phyloP scores from a whole-genome alignment of 2,329 filamentous ascomycete genomes.

The Penicillium sp. region DNA sequence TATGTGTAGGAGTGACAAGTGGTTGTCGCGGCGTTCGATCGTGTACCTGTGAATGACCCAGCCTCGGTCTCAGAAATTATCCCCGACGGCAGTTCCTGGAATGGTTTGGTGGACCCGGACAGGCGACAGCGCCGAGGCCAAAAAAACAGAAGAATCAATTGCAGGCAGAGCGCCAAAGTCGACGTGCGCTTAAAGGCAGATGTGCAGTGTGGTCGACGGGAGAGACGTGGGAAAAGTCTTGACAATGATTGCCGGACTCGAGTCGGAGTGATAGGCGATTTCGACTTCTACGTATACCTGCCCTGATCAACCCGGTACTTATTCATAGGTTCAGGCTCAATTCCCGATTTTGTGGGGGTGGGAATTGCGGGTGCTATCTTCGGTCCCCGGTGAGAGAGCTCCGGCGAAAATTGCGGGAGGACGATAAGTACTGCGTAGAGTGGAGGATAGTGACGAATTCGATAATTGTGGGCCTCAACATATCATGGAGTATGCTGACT shows the following conservation, averaged over 20 bases:
- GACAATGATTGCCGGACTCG: too few relatives aligned
- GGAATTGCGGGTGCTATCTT: conserved; percentile 21
- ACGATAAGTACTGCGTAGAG: background rate
- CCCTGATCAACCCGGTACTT: too few relatives aligned
- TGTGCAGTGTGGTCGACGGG: too few relatives aligned
- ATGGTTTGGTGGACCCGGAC: conserved; percentile 1
- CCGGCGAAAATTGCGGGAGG: conserved; percentile 12
- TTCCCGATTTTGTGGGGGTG: conserved; percentile 25
- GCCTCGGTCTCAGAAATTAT: conserved; percentile 5
- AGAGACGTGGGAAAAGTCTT: background rate
- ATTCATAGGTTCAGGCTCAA: conserved; percentile 9
- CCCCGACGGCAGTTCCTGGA: conserved; percentile 8
- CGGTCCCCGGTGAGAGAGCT: conserved; percentile 30
- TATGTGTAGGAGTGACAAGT: background rate
- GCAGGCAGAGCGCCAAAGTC: too few relatives aligned
- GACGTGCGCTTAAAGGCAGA: too few relatives aligned
- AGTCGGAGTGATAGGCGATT: too few relatives aligned
- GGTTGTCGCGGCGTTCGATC: background rate
- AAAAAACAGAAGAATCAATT: too few relatives aligned
- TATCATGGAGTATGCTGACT: background rate
- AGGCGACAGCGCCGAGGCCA: background rate
- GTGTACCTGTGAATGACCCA: too few relatives aligned
- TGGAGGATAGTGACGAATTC: background rate
- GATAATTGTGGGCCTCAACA: background rate
- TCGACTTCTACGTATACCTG: background rate